phyloP scores from a whole-genome alignment of 495 filamentous ascomycete species.

The Tirmania nivea region DNA sequence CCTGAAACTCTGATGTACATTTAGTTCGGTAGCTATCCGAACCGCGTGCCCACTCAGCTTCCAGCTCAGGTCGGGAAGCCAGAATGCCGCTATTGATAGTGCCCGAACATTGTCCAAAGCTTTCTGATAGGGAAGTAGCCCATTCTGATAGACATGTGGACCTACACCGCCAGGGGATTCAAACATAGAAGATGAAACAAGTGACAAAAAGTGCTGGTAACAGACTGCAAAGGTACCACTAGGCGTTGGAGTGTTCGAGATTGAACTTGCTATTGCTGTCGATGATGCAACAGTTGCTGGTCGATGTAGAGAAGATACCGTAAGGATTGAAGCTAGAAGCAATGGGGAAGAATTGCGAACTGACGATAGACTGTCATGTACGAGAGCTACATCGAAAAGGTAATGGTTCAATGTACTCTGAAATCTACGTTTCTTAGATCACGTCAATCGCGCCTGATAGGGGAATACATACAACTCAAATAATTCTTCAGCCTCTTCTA shows the following conservation, averaged over 20 bases:
- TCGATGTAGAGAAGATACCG: slow-evolving; percentile 22
- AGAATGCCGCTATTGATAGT: slow-evolving; percentile 24
- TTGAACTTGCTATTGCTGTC: slow-evolving; percentile 15
- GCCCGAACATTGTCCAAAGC: slow-evolving; percentile 21
- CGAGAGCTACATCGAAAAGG: slow-evolving; percentile 35
- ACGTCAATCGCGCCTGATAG: neutral
- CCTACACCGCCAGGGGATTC: slow-evolving; percentile 10
- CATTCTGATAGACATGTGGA: neutral
- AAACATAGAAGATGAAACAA: slow-evolving; percentile 22
- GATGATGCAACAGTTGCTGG: slow-evolving; percentile 3
- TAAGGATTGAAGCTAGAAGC: slow-evolving; percentile 21
- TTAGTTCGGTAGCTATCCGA: slow-evolving; percentile 24
- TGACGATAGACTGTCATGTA: slow-evolving; percentile 20
- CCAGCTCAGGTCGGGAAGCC: slow-evolving; percentile 24
- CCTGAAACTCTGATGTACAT: slow-evolving; percentile 24
- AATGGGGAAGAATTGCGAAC: slow-evolving; percentile 22
- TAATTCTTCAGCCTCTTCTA: slow-evolving; percentile 20
- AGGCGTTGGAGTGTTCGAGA: slow-evolving; percentile 2
- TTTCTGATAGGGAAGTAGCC: neutral
- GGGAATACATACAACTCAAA: slow-evolving; percentile 16
- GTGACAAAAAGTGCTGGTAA: slow-evolving; percentile 20
- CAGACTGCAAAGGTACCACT: slow-evolving; percentile 16
- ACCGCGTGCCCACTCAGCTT: slow-evolving; percentile 25
- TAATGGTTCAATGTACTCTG: slow-evolving; percentile 22
- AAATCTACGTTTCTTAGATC: slow-evolving; percentile 14